Evolutionary conservation across 1,139 yeast species (phyloP).

Genomic region (Candida labiduridarum): DNA sequence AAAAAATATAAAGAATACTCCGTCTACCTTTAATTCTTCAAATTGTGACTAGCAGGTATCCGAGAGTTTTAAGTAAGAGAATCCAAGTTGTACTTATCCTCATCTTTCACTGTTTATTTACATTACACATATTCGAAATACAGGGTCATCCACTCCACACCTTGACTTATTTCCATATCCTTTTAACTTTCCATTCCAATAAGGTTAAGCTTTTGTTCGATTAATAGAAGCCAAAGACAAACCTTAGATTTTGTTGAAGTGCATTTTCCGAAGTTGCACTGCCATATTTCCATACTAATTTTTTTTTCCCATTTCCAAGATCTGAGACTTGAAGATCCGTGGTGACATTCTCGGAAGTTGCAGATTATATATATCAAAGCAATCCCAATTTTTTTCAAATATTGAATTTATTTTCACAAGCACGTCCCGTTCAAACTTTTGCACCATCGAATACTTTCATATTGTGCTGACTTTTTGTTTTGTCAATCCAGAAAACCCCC

Average conservation of each 20-base stretch:
- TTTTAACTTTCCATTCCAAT: not conserved
- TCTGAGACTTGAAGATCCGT: too few species aligned
- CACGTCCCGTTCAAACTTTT: too few species aligned
- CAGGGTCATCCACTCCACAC: not conserved
- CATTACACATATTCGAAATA: not conserved
- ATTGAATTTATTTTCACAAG: not conserved
- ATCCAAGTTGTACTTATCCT: not conserved
- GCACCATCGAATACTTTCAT: too few species aligned
- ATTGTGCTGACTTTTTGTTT: not conserved
- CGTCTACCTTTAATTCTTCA: not conserved
- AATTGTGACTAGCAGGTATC: not conserved
- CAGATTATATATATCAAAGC: not conserved
- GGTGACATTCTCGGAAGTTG: not conserved
- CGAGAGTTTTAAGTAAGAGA: too few species aligned
- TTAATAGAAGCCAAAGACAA: not conserved
- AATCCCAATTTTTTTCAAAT: not conserved
- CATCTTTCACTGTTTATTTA: not conserved
- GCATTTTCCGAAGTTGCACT: not conserved
- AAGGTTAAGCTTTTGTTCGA: constrained; percentile 1
- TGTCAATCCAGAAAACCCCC: not conserved
- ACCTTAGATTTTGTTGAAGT: not conserved
- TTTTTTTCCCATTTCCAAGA: too few species aligned
- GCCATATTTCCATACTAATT: not conserved
- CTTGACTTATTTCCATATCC: too few species aligned
- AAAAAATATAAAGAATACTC: not conserved